Evolutionary conservation across 164 flowering plant genomes (phyloP), one percentile per base, ranked within the genome.

Genomic region (Amborella trichopoda): DNA sequence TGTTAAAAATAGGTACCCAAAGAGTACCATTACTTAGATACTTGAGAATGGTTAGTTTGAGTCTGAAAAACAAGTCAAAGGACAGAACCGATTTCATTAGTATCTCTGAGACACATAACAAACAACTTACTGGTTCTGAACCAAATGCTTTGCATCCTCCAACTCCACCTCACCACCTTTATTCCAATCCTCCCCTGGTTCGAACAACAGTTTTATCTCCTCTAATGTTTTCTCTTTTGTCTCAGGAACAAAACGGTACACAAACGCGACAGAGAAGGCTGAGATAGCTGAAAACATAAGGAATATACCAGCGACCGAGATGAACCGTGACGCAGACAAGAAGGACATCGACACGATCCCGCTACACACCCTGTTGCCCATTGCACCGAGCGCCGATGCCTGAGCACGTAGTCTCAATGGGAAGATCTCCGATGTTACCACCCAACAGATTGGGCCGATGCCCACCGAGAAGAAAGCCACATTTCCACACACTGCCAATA

Each of bases 61-160:
- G n/a, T n/a, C n/a, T n/a, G n/a, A n/a, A n/a, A n/a, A n/a, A n/a
- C n/a, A n/a, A n/a, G n/a, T n/a, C n/a, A n/a, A n/a, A n/a, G n/a
- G n/a, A n/a, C n/a, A n/a, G n/a, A n/a, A n/a, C n/a, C n/a, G n/a
- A n/a, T n/a, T n/a, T n/a, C n/a, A n/a, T n/a, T n/a, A n/a, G n/a
- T n/a, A n/a, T n/a, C n/a, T n/a, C n/a, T n/a, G n/a, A n/a, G n/a
- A n/a, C n/a, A n/a, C n/a, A n/a, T n/a, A n/a, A n/a, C n/a, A n/a
- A n/a, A n/a, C n/a, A n/a, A n/a, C n/a, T 60, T 61, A 64, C 50
- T 57, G 45, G 50, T 75, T 72, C 52, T 68, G 75, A 63, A 89
- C 81, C 39, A 84, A 69, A 39, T 69, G 83, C 54, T 82, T 81
- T 27, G 53, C 78, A 62, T 84, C 97, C 48, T 75, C 83, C 8